These are phyloP conservation scores for Pyrenochaeta sp. DNA, from an alignment of 2,329 filamentous ascomycete genomes.

Conservation along the genomic window DNA sequence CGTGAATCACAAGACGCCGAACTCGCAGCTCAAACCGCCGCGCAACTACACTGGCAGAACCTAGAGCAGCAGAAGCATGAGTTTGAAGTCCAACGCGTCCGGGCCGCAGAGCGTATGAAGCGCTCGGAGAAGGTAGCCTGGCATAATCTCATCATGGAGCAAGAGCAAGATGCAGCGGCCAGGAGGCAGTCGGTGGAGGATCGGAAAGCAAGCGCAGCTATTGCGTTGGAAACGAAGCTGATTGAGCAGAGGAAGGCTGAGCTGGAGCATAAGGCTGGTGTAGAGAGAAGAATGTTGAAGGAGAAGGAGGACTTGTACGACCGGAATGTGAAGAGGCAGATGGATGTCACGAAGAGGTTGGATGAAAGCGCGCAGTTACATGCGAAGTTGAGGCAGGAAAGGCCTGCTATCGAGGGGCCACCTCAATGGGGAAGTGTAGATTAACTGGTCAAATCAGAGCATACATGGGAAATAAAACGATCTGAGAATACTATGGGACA, in stretches of 20 bases:
- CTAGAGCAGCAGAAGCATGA: conserved; percentile 44
- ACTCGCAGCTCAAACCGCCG: conserved; percentile 26
- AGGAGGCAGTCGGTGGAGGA: conserved; percentile 34
- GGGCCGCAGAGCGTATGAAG: conserved; percentile 43
- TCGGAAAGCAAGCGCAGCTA: conserved; percentile 22
- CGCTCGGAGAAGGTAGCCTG: conserved; percentile 39
- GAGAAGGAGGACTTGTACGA: conserved; percentile 47
- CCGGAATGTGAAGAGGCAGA: conserved; percentile 43
- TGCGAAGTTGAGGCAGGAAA: conserved; percentile 37
- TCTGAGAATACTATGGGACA: not conserved
- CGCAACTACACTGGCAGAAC: conserved; percentile 27
- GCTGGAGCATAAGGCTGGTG: conserved; percentile 34
- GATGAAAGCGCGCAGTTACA: conserved; percentile 45
- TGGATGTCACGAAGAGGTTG: conserved; percentile 36
- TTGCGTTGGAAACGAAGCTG: conserved; percentile 28
- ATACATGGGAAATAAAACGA: not conserved
- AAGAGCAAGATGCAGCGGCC: conserved; percentile 37
- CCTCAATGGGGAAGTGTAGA: conserved; percentile 41
- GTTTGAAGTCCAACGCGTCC: conserved; percentile 40
- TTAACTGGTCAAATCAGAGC: conserved; percentile 8
- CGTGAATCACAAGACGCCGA: conserved; percentile 39
- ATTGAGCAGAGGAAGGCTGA: conserved; percentile 36
- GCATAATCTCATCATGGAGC: conserved; percentile 40
- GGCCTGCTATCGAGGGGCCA: conserved; percentile 38
- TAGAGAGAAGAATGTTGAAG: conserved; percentile 39